Percentiles rank a stretch among this genome's conserved stretches.
phyloP scores from a whole-genome alignment of 768 basidiomycete genomes.

The Candolleomyces aberdarensis region DNA sequence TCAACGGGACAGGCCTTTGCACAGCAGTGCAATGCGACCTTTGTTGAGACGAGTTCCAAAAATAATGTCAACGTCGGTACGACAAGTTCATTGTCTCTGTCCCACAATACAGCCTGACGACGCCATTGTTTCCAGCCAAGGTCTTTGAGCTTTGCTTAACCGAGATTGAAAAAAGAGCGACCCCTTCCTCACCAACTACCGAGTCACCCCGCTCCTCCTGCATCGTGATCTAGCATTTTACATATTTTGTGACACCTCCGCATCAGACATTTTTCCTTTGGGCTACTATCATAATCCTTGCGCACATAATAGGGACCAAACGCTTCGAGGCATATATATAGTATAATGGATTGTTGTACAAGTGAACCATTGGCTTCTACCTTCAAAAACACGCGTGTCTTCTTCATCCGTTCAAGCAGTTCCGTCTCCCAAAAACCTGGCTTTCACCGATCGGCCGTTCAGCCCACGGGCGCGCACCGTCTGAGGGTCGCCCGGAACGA shows the following conservation, averaged over 20 bases:
- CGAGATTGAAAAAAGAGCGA: conserved; percentile 65
- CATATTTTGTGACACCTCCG: background rate
- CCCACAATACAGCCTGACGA: background rate
- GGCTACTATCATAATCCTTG: too few species aligned
- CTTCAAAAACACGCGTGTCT: background rate
- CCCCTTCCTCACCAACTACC: background rate
- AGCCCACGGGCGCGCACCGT: conserved; percentile 63
- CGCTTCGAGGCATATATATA: background rate
- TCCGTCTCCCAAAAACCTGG: conserved; percentile 75
- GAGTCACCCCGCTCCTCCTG: conserved; percentile 41
- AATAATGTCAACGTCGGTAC: conserved; percentile 77
- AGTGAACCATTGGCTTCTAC: background rate
- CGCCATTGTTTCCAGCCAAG: conserved; percentile 40
- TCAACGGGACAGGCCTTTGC: conserved; percentile 73
- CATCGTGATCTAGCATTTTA: conserved; percentile 48
- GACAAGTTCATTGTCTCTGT: conserved; percentile 27
- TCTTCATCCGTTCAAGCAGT: conserved; percentile 44
- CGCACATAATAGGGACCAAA: too few species aligned
- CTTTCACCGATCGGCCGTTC: conserved; percentile 58
- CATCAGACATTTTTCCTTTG: background rate
- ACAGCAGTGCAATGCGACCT: conserved; percentile 63
- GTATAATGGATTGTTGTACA: background rate
- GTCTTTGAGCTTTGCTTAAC: conserved; percentile 81
- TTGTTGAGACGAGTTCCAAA: conserved; percentile 86
- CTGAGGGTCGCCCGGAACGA: conserved; percentile 84